Base-by-base conservation (phyloP, 192 early-diverging fungal genomes). In the Dissophora globulifera region DNA sequence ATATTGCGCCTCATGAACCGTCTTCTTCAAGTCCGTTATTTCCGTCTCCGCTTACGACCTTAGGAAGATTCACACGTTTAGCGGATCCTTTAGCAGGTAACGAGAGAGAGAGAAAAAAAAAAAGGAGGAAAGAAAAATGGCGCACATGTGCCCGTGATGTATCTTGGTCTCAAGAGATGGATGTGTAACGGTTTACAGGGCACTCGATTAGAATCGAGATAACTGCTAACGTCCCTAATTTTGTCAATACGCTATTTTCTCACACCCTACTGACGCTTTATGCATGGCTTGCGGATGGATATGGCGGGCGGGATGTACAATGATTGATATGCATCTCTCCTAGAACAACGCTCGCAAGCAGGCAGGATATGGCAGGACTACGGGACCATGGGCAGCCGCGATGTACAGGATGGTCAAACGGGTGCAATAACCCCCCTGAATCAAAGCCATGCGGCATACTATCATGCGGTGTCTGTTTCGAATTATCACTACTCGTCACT, bases 381-480 rank as follows among this genome's bases (percentile, higher is more conserved):
- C 56, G 64, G 64, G 22, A 50, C 62, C 16, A 66, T 55, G 50
- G 52, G 49, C 33, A 40, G 47, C 19, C 52, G 33, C 40, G 40
- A 51, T n/a, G 25, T 42, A 8, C 30, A 51, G 19, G 25, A 50
- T 10, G 35, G 29, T 32, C 55, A 58, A 22, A 16, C 48, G 15
- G 29, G 50, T 32, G 56, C n/a, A 11, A 6, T 62, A 7, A 41
- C 57, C 33, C 50, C 63, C 4, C 12, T 50, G 30, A 58, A 67
- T 45, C 72, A 62, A 29, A 76, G 72, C 35, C 72, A 76, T 76
- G 72, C 72, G 29, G 64, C 72, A 0, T 76, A 76, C 50, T 76
- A 76, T 35, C 72, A 76, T 61, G 56, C 72, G 9, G 64, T n/a
- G n/a, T n/a, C n/a, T n/a, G n/a, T 76, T 15, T 67, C 72, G n/a